A percentile compares a stretch with the other conserved stretches of the same genome.
phyloP scores from a whole-genome alignment of 805 yeast genomes.

The Metschnikowia bowlesiae region DNA sequence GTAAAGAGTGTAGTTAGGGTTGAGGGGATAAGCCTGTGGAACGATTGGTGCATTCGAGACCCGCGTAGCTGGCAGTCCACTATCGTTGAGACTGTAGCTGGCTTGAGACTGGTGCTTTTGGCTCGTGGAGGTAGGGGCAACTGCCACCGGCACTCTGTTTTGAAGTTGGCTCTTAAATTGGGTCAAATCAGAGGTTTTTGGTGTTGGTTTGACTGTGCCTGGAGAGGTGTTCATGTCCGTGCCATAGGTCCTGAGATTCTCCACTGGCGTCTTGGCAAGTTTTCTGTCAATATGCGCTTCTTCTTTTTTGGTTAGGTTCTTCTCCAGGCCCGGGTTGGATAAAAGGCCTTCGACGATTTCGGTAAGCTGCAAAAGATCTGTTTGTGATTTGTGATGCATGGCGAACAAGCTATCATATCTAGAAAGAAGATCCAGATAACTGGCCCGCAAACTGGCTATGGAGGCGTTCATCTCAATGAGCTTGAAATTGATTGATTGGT shows the following conservation, averaged over 20 bases:
- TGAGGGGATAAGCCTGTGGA: slow-evolving; percentile 34
- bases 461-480: slow-evolving; percentile 37
- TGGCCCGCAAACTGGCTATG: slow-evolving; percentile 36
- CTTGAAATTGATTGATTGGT: slow-evolving; percentile 20
- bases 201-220: slow-evolving; percentile 9
- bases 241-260: slow-evolving; percentile 8
- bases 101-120: slow-evolving; percentile 1
- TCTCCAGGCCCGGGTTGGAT: not conserved
- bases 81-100: slow-evolving; percentile 13
- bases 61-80: slow-evolving; percentile 6
- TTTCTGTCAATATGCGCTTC: slow-evolving; percentile 7
- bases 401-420: slow-evolving; percentile 46
- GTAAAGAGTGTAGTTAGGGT: slow-evolving; percentile 33
- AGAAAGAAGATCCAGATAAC: slow-evolving; percentile 38
- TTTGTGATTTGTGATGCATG: slow-evolving; percentile 45
- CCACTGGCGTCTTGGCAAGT: slow-evolving; percentile 10
- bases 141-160: slow-evolving; percentile 3
- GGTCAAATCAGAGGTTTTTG: slow-evolving; percentile 4
- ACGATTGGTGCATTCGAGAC: slow-evolving; percentile 20
- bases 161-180: slow-evolving; percentile 12
- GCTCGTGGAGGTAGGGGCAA: not conserved
- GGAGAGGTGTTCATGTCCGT: slow-evolving; percentile 13
- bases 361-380: slow-evolving; percentile 49
- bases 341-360: slow-evolving; percentile 39
- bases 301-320: not conserved